These are phyloP conservation scores for Aspergillus kassunensis DNA, from an alignment of 495 filamentous ascomycete genomes.

Conservation along the genomic window DNA sequence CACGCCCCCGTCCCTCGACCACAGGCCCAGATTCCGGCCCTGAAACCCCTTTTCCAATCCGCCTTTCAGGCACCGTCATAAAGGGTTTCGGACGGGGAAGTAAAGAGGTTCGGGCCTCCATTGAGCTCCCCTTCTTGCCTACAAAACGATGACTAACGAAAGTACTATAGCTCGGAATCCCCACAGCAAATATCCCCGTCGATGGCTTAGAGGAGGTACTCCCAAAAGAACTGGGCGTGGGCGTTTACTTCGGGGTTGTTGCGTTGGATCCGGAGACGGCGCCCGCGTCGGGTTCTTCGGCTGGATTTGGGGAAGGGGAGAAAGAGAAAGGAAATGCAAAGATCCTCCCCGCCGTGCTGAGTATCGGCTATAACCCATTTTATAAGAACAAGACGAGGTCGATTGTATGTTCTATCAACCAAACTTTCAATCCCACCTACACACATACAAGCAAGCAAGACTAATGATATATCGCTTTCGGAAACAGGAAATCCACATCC, in stretches of 20 bases:
- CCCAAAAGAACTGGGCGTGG: conserved; percentile 57
- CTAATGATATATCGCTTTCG: background rate
- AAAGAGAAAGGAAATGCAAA: conserved; percentile 20
- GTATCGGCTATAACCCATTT: conserved; percentile 92
- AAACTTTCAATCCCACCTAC: background rate
- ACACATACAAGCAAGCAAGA: background rate
- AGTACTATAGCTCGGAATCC: conserved; percentile 70
- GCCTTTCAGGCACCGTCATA: conserved; percentile 77
- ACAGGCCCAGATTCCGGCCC: conserved; percentile 71
- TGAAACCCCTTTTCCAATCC: conserved; percentile 71
- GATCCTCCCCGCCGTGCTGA: conserved; percentile 86
- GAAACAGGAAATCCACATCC: conserved; percentile 76
- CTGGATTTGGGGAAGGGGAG: background rate
- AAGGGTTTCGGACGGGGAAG: conserved; percentile 91
- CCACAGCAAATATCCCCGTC: conserved; percentile 93
- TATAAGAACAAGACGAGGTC: conserved; percentile 81
- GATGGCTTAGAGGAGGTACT: conserved; percentile 66
- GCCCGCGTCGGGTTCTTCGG: background rate
- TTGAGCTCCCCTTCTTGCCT: background rate
- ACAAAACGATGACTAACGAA: too few relatives aligned
- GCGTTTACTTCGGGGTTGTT: conserved; percentile 91
- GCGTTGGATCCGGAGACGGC: conserved; percentile 46
- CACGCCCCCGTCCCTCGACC: conserved; percentile 53
- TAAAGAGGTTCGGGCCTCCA: conserved; percentile 59
- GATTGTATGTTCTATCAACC: conserved; percentile 41